Conservation (phyloP, 75 land plant species). For the Pinus tabuliformis region DNA sequence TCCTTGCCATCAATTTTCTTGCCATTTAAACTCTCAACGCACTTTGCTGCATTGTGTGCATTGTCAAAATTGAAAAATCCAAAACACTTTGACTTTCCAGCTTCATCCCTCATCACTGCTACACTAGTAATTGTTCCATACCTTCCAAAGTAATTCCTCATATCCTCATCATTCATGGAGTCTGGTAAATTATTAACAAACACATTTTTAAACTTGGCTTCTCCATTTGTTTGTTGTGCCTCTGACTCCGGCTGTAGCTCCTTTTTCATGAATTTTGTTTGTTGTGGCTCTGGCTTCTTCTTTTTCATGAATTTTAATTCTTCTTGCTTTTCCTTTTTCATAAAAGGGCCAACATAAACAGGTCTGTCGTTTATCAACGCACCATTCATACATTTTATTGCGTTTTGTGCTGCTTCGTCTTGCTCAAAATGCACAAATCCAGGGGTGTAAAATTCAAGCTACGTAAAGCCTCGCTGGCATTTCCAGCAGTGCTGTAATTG, state of each 20-base stretch:
- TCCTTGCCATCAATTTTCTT: conserved; percentile 75
- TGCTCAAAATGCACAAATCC: conserved; percentile 85
- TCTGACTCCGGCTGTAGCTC: too few relatives aligned
- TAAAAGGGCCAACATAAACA: conserved; percentile 78
- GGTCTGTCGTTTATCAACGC: conserved; percentile 75
- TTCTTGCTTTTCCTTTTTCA: conserved; percentile 75
- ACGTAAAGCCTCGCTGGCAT: conserved; percentile 67
- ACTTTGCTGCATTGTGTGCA: conserved; percentile 81
- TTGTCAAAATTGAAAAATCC: conserved; percentile 92
- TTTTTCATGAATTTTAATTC: neutral
- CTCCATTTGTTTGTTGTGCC: conserved; percentile 13
- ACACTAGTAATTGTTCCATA: conserved; percentile 72
- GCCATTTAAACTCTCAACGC: conserved; percentile 77
- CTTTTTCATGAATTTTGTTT: too few relatives aligned
- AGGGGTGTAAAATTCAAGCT: conserved; percentile 16
- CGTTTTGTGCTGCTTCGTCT: conserved; percentile 70
- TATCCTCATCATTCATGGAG: conserved; percentile 53
- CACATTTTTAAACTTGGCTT: conserved; percentile 62
- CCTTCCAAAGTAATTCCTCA: too few relatives aligned
- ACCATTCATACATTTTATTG: conserved; percentile 74
- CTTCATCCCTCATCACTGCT: conserved; percentile 83
- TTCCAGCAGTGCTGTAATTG: conserved; percentile 42
- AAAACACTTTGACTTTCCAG: conserved; percentile 82
- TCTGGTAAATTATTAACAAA: conserved; percentile 75
- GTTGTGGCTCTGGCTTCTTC: too few relatives aligned